Evolutionary conservation across 139 green algal species (phyloP), one percentile per base, ranked within the genome.

Genomic region (Chlamydomonas sp.): DNA sequence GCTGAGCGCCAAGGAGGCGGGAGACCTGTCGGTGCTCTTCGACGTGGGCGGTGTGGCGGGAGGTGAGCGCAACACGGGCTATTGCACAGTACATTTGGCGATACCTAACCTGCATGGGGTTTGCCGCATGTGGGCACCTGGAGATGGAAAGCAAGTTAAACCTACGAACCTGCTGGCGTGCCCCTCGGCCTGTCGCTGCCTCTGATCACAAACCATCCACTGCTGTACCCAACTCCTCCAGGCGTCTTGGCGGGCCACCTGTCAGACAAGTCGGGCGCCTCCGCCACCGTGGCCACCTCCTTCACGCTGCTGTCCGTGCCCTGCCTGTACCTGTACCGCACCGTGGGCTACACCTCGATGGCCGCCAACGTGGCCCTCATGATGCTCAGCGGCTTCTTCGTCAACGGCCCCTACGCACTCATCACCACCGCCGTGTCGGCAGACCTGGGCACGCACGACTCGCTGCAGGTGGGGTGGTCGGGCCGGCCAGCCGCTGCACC

Each of bases 381-480:
- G 94, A 96, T 97, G 91, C 7, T 94, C 7, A 92, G 91, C 9
- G 97, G 97, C n/a, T 96, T 99, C 80, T 97, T 97, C 61, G 97
- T 99, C 9, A 99, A 99, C 88, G 97, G 97, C 1, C 97, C 97
- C 61, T 99, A 99, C 84, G 97, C 97, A 16, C 94, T 99, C 77
- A 99, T 99, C 91, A 99, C 97, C 20, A 99, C 97, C 1, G 97
- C 97, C 0, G 97, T 99, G 9, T 97, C 91, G n/a, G 97, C 97
- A 1, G 97, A 99, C 90, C 92, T 99, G 14, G 97, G 97, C n/a
- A 97, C 94, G 20, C 97, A 99, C 85, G 93, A 97, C 83, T 97
- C 92, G 60, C 86, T 99, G 76, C 90, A 93, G 85, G 90, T 91
- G 80, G 0, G 80, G 60, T 5, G 71, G 15, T 57, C 20, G 7